phyloP scores from a whole-genome alignment of 2,329 filamentous ascomycete genomes.

The Alternaria consortialis region DNA sequence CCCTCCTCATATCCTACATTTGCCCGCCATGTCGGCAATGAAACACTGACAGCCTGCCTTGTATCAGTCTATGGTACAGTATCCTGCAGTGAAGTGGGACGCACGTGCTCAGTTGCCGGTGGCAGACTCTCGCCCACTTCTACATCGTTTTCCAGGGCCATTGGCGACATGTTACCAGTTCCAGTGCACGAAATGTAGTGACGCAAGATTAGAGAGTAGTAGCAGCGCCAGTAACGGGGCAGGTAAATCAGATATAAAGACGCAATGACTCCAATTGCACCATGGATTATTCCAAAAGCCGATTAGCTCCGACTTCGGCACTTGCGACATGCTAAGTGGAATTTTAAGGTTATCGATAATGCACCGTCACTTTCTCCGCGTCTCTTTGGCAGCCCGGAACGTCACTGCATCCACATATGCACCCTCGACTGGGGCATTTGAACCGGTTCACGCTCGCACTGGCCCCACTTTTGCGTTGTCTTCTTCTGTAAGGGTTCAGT shows the following conservation, averaged over 20 bases:
- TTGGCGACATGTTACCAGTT: slow-evolving; percentile 34
- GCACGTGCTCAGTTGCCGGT: slow-evolving; percentile 52
- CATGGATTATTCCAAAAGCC: slow-evolving; percentile 19
- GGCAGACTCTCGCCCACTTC: slow-evolving; percentile 52
- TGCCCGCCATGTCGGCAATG: slow-evolving; percentile 88
- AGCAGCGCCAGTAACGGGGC: slow-evolving; percentile 6
- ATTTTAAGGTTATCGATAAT: slow-evolving; percentile 50
- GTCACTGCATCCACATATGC: slow-evolving; percentile 8
- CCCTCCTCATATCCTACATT: slow-evolving; percentile 96
- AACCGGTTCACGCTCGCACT: slow-evolving; percentile 1
- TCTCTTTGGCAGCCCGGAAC: slow-evolving; percentile 18
- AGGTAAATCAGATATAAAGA: slow-evolving; percentile 15
- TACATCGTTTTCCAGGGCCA: slow-evolving; percentile 44
- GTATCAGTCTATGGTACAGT: slow-evolving; percentile 24
- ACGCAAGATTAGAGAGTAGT: slow-evolving; percentile 8
- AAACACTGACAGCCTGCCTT: slow-evolving; percentile 88
- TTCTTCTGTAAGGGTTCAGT: slow-evolving; percentile 3
- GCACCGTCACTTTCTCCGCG: slow-evolving; percentile 18
- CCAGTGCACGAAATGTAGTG: background rate
- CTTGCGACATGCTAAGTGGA: slow-evolving; percentile 19
- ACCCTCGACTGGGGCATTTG: slow-evolving; percentile 8
- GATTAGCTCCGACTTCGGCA: slow-evolving; percentile 47
- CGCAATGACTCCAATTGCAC: slow-evolving; percentile 23
- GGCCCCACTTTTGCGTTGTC: slow-evolving; percentile 11
- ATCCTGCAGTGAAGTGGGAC: slow-evolving; percentile 29